Evolutionary conservation across 306 rosid genomes (phyloP).

Genomic region (Cucurbita maxima): DNA sequence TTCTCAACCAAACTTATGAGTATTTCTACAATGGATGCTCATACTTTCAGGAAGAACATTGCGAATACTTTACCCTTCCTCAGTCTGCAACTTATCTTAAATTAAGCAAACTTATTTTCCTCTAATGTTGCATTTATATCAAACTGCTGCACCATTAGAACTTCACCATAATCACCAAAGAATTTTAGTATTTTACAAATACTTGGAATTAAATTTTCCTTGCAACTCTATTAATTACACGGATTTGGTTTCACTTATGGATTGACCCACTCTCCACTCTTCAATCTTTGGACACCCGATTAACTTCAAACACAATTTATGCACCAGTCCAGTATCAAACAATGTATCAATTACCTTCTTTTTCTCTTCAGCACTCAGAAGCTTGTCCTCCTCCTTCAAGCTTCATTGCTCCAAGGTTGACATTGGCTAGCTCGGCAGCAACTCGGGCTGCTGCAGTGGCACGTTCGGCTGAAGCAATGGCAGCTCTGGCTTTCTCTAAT

Average conservation of each 20-base stretch:
- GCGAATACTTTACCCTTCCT: neutral
- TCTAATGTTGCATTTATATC: neutral
- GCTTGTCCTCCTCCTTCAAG: slow-evolving; percentile 28
- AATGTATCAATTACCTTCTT: neutral
- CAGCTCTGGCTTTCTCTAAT: slow-evolving; percentile 68
- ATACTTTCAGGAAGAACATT: neutral
- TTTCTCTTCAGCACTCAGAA: slow-evolving; percentile 18
- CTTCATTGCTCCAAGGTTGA: slow-evolving; percentile 29
- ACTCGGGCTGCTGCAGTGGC: slow-evolving; percentile 79
- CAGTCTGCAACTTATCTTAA: neutral
- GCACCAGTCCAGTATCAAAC: neutral
- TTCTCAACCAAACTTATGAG: neutral
- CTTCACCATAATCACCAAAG: neutral
- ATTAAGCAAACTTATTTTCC: neutral
- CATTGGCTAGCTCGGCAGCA: slow-evolving; percentile 55
- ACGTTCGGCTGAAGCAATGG: slow-evolving; percentile 78
- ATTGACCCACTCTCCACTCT: neutral
- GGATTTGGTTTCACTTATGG: neutral
- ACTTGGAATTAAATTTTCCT: neutral
- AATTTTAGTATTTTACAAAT: neutral
- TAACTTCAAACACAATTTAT: neutral
- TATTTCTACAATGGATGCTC: neutral
- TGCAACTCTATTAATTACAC: neutral
- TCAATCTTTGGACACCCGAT: neutral
- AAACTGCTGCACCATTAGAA: neutral